Base-by-base conservation (phyloP, 768 basidiomycete species). In the Termitomyces sp. region DNA sequence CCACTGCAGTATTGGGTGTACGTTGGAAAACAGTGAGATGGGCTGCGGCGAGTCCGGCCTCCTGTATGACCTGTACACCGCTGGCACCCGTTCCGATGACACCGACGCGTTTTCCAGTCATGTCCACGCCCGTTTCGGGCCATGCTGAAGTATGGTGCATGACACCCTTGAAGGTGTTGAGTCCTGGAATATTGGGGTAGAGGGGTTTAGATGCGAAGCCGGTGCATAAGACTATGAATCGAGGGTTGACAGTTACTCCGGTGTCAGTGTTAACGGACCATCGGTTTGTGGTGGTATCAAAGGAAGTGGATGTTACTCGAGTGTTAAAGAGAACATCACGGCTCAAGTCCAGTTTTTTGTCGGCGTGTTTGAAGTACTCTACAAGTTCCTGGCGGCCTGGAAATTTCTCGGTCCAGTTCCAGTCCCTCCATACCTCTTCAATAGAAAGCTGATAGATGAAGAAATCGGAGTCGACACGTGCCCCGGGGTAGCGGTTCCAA, bases 21-120 rank as follows among this genome's bases (percentile, higher is more conserved):
- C 68, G 68, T 51, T 69, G 68, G 61, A 68, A 69, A 15, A 69
- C 67, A 3, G 67, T 66, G 39, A 69, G 61, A 45, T 68, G 62
- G 12, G 50, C 24, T 3, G 61, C 64, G 16, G 61, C 24, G 5
- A 64, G 60, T 2, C 65, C 68, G 10, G 57, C 52, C 48, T 66
- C 64, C 54, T 67, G 64, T 16, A 69, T 66, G 20, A 67, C 51
- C 34, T 68, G 41, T 4, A 42, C 41, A 20, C 41, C 41, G 20
- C 41, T 42, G 41, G 41, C 41, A 5, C 41, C 41, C 10, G 41
- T 42, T 20, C 41, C 41, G 10, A 42, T 42, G 41, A 42, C 3
- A 42, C 41, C 41, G n/a, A 68, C 60, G 4, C 67, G 65, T 44
- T 68, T 70, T n/a, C 66, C 66, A 5, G 55, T 22, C 9, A 66